Conservation (phyloP, 768 basidiomycete genomes). For the Russula ochroleuca region DNA sequence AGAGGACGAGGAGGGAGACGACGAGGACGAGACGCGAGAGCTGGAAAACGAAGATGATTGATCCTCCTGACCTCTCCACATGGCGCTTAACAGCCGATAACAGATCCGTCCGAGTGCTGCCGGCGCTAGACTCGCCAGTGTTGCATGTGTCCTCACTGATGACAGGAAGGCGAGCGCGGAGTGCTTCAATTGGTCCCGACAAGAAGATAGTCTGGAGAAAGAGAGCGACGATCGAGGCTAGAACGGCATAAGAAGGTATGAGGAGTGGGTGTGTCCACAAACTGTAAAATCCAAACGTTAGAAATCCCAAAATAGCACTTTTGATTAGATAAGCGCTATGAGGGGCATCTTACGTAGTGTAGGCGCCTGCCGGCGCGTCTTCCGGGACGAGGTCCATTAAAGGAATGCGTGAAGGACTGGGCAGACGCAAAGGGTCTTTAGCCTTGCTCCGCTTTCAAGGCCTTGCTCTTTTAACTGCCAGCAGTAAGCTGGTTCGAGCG, state of each 20-base stretch:
- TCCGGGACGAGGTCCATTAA: conserved; percentile 9
- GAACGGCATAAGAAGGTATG: conserved; percentile 18
- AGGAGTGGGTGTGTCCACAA: conserved; percentile 20
- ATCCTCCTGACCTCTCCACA: conserved; percentile 44
- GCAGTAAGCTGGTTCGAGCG: too few relatives aligned
- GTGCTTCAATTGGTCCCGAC: not conserved
- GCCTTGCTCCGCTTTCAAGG: not conserved
- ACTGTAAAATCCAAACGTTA: not conserved
- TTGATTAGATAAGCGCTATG: not conserved
- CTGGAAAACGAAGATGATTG: conserved; percentile 45
- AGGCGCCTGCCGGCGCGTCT: not conserved
- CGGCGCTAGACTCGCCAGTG: not conserved
- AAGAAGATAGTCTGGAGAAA: conserved; percentile 1
- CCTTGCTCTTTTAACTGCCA: too few relatives aligned
- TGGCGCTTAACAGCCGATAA: conserved; percentile 32
- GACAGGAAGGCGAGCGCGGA: not conserved
- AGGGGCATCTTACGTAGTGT: too few relatives aligned
- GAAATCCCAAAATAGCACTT: not conserved
- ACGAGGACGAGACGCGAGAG: conserved; percentile 44
- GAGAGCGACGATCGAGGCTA: conserved; percentile 13
- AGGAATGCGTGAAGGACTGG: not conserved
- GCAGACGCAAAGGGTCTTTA: too few relatives aligned
- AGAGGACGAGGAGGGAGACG: conserved; percentile 47
- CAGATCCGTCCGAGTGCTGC: conserved; percentile 3
- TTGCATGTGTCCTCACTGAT: not conserved